These are phyloP conservation scores for Aspergillus melleus DNA, from an alignment of 2,329 filamentous ascomycete genomes.

Conservation along the genomic window DNA sequence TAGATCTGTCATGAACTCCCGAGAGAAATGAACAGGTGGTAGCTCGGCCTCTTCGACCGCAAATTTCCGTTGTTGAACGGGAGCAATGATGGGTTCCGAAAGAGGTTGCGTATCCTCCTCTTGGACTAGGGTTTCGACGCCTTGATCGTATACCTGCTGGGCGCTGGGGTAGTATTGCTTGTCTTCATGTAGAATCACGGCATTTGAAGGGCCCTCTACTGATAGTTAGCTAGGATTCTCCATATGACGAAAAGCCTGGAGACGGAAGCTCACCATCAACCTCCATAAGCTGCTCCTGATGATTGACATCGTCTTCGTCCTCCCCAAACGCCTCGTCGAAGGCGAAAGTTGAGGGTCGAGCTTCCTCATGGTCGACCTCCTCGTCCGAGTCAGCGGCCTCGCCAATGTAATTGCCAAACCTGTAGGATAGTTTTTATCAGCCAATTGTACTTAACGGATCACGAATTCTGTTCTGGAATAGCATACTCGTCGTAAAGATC, in stretches of 20 bases:
- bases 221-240: constrained; percentile 23
- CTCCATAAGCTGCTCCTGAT: constrained; percentile 88
- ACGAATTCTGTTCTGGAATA: neutral
- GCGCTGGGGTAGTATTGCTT: constrained; percentile 99
- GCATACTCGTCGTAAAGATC: constrained; percentile 92
- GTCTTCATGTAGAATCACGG: constrained; percentile 96
- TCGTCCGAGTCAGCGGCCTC: constrained; percentile 89
- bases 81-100: constrained; percentile 88
- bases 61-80: constrained; percentile 94
- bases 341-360: constrained; percentile 76
- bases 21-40: constrained; percentile 81
- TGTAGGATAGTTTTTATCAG: constrained; percentile 38
- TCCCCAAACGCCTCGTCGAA: constrained; percentile 69
- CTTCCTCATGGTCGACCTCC: constrained; percentile 73
- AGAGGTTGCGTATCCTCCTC: constrained; percentile 96
- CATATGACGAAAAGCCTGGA: neutral
- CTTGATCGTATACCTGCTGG: constrained; percentile 88
- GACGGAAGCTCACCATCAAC: constrained; percentile 64
- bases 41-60: constrained; percentile 88
- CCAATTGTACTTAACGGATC: neutral
- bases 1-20: constrained; percentile 90
- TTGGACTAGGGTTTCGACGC: constrained; percentile 93
- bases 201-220: constrained; percentile 86
- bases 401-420: constrained; percentile 98
- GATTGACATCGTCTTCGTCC: constrained; percentile 59